phyloP scores from a whole-genome alignment of 192 early-diverging fungal genomes.

The Tieghemiomyces parasiticus region DNA sequence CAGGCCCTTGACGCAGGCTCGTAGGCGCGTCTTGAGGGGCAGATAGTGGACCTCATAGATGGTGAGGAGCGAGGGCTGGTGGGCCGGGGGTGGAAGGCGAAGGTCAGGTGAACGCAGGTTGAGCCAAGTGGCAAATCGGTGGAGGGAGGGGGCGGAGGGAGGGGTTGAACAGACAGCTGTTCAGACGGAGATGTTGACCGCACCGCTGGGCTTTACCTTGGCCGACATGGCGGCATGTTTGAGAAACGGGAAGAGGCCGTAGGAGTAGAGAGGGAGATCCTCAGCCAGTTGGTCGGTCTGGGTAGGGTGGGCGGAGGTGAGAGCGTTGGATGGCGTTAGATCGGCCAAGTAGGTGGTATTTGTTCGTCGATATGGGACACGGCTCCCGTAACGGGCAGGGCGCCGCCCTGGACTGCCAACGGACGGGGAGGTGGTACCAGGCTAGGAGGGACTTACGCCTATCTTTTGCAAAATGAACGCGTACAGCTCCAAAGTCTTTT shows the following conservation, averaged over 20 bases:
- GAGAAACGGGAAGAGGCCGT: slow-evolving; percentile 82
- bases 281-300: slow-evolving; percentile 55
- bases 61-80: slow-evolving; percentile 58
- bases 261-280: slow-evolving; percentile 75
- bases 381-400: no score
- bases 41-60: slow-evolving; percentile 64
- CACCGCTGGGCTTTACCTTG: slow-evolving; percentile 51
- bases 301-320: not conserved
- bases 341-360: no score
- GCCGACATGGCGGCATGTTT: slow-evolving; percentile 65
- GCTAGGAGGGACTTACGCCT: slow-evolving; percentile 48
- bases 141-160: no score
- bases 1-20: slow-evolving; percentile 62
- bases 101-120: no score
- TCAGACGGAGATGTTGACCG: no score
- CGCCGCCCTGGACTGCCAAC: no score
- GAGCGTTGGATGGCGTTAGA: slow-evolving; percentile 9
- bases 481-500: slow-evolving; percentile 84
- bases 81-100: no score
- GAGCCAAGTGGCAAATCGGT: no score
- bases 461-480: slow-evolving; percentile 56
- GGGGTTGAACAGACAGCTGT: no score
- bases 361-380: no score
- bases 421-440: no score
- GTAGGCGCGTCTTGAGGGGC: slow-evolving; percentile 49